Conservation (phyloP, 2,329 filamentous ascomycete genomes). For the Clonostachys solani region DNA sequence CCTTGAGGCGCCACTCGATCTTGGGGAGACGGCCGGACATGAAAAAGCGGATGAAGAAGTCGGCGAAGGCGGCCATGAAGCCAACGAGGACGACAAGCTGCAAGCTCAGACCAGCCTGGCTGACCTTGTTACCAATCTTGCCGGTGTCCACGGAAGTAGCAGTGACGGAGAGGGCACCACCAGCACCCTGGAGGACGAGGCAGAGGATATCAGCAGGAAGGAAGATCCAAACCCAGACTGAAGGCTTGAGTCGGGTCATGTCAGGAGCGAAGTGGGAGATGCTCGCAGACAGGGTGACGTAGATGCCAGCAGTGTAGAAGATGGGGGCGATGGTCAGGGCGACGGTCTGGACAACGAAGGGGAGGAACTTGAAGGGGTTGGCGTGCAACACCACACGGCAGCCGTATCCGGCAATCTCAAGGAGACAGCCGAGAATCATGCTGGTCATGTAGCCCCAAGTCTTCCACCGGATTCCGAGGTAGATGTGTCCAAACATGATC, state of each 20-base stretch:
- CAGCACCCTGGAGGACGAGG: slow-evolving; percentile 51
- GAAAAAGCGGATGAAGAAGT: slow-evolving; percentile 43
- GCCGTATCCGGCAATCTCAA: slow-evolving; percentile 58
- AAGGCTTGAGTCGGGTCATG: slow-evolving; percentile 36
- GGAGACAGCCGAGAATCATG: slow-evolving; percentile 51
- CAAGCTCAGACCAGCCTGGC: slow-evolving; percentile 50
- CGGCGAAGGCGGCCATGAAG: slow-evolving; percentile 42
- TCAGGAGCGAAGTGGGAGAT: slow-evolving; percentile 32
- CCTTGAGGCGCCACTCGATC: slow-evolving; percentile 19
- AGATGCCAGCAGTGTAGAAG: slow-evolving; percentile 58
- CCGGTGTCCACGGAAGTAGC: slow-evolving; percentile 32
- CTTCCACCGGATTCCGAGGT: slow-evolving; percentile 40
- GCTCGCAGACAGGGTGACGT: slow-evolving; percentile 50
- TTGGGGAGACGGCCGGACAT: slow-evolving; percentile 14
- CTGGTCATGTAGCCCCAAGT: slow-evolving; percentile 42
- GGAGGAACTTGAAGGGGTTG: slow-evolving; percentile 51
- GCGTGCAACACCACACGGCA: slow-evolving; percentile 53
- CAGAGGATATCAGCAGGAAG: slow-evolving; percentile 53
- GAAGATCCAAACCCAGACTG: slow-evolving; percentile 41
- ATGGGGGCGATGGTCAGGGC: slow-evolving; percentile 49
- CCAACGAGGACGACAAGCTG: slow-evolving; percentile 51
- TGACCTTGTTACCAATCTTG: slow-evolving; percentile 28
- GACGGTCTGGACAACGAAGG: slow-evolving; percentile 3
- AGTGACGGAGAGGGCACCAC: slow-evolving; percentile 48
- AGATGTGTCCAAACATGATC: slow-evolving; percentile 30